phyloP scores from a whole-genome alignment of 169 alveolate genomes.

The Plasmodium reichenowi region DNA sequence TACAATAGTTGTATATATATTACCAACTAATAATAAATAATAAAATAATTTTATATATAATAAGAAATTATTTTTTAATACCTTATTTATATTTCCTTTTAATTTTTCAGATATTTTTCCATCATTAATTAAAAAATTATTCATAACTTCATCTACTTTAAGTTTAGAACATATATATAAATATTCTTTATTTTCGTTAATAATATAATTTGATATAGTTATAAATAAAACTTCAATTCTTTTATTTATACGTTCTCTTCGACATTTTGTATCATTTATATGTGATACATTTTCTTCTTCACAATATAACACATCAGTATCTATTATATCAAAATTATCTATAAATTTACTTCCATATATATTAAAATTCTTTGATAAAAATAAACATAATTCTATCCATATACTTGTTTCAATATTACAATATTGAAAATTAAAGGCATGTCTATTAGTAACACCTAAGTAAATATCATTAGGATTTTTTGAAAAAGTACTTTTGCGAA shows the following conservation, averaged over 20 bases:
- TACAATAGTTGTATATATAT: constrained; percentile 52
- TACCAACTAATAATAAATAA: constrained; percentile 71
- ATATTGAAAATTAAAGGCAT: constrained; percentile 59
- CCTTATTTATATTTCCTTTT: constrained; percentile 43
- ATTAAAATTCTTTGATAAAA: constrained; percentile 61
- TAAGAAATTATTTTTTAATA: constrained; percentile 60
- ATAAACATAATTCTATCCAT: constrained; percentile 71
- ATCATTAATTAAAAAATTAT: constrained; percentile 63
- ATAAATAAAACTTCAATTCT: constrained; percentile 71
- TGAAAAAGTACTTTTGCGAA: not conserved
- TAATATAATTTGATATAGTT: constrained; percentile 58
- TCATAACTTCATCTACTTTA: constrained; percentile 58
- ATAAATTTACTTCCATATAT: constrained; percentile 51
- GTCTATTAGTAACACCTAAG: constrained; percentile 56
- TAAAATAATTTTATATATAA: constrained; percentile 73
- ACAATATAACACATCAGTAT: constrained; percentile 36
- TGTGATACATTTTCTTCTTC: constrained; percentile 45
- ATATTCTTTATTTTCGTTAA: constrained; percentile 51
- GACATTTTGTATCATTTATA: constrained; percentile 68
- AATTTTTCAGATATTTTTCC: constrained; percentile 62
- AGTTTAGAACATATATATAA: constrained; percentile 58
- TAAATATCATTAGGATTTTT: constrained; percentile 7
- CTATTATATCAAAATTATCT: constrained; percentile 69
- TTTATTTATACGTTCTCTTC: constrained; percentile 53
- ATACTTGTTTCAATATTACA: constrained; percentile 76